A percentile compares a stretch with the other conserved stretches of the same genome.
Conservation (phyloP, 176 grass and related monocot genomes). For the Oryza glumipatula region DNA sequence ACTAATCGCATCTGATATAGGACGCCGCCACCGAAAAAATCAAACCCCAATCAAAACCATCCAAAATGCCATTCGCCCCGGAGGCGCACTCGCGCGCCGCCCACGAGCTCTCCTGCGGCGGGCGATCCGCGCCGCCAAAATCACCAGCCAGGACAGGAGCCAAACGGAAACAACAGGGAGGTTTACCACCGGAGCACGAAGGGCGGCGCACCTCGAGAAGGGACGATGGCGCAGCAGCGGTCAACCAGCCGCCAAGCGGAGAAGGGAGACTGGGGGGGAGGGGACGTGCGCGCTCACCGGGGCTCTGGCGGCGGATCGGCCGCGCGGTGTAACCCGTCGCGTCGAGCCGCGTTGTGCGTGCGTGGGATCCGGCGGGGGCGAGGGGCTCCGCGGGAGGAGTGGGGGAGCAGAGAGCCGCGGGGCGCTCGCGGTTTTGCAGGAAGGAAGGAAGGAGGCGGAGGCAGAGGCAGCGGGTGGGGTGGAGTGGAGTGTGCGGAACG, state of each 20-base stretch:
- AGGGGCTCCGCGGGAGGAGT: not conserved
- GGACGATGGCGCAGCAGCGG: not conserved
- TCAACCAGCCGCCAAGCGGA: conserved; percentile 1
- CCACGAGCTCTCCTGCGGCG: not conserved
- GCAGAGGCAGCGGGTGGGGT: not conserved
- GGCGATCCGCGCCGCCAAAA: not conserved
- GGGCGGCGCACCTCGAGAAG: not conserved
- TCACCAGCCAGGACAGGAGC: not conserved
- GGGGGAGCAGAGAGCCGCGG: not conserved
- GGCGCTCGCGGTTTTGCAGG: not conserved
- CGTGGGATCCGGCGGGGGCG: conserved; percentile 2
- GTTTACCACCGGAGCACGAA: not conserved
- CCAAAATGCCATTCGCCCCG: not conserved
- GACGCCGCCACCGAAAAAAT: not conserved
- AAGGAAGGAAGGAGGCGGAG: not conserved
- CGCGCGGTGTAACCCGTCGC: conserved; percentile 16
- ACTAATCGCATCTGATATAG: not conserved
- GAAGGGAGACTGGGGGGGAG: not conserved
- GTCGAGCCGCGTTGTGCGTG: not conserved
- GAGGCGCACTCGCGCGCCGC: not conserved
- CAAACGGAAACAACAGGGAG: not conserved
- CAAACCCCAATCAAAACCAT: not conserved
- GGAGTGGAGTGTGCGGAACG: conserved; percentile 18
- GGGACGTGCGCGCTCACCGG: conserved; percentile 30
- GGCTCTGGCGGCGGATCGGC: conserved; percentile 31